A percentile compares a stretch with the other conserved stretches of the same genome.
Evolutionary conservation across 495 filamentous ascomycete genomes (phyloP).

Genomic region (Aspergillus kassunensis): DNA sequence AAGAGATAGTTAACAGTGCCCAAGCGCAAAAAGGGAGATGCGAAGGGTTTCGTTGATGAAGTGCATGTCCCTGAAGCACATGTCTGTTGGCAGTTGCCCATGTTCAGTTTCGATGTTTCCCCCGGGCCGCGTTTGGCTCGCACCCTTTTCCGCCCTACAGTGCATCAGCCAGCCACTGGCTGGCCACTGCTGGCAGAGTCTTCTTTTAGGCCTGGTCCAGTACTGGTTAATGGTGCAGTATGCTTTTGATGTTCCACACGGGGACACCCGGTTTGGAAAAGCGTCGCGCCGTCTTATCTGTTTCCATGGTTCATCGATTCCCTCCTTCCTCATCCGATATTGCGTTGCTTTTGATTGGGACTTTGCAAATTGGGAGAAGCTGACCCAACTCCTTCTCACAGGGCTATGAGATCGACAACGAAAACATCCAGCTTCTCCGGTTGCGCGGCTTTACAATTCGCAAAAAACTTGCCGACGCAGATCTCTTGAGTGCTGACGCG

Average conservation of each 20-base stretch:
- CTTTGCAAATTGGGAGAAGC: conserved; percentile 16
- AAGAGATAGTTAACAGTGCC: background rate
- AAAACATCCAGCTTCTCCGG: conserved; percentile 70
- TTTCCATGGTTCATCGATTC: conserved; percentile 43
- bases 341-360: conserved; percentile 1
- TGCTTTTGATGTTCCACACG: conserved; percentile 20
- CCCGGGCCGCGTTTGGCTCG: conserved; percentile 14
- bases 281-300: conserved; percentile 35
- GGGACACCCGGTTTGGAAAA: conserved; percentile 19
- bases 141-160: conserved; percentile 11
- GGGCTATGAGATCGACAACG: conserved; percentile 70
- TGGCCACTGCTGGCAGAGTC: conserved; percentile 7
- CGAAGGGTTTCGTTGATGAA: background rate
- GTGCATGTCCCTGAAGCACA: background rate
- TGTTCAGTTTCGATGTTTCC: conserved; percentile 16
- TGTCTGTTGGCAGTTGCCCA: background rate
- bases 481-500: conserved; percentile 46
- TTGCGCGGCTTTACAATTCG: conserved; percentile 72
- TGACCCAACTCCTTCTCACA: conserved; percentile 26
- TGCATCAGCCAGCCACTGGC: conserved; percentile 5
- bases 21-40: background rate
- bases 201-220: conserved; percentile 17
- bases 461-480: conserved; percentile 55
- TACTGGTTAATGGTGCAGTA: conserved; percentile 1
- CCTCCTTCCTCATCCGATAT: background rate